phyloP scores from a whole-genome alignment of 2,329 filamentous ascomycete species.

The Fusarium subglutinans region DNA sequence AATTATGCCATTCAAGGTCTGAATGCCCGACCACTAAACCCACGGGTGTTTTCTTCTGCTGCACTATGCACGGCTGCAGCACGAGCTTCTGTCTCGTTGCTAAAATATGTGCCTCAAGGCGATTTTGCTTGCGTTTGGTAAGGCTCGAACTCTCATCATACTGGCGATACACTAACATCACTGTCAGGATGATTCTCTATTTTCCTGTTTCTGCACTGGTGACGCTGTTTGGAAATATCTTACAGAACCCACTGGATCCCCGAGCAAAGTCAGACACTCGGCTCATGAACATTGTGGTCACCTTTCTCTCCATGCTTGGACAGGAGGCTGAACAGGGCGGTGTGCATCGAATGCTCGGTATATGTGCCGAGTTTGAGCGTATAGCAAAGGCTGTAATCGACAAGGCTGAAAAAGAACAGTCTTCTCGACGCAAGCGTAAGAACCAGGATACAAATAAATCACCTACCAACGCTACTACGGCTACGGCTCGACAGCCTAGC shows the following conservation, averaged over 20 bases:
- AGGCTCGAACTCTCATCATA: conserved; percentile 47
- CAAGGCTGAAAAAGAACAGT: conserved; percentile 86
- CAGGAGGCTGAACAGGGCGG: conserved; percentile 89
- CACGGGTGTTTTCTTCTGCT: conserved; percentile 92
- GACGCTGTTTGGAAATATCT: conserved; percentile 93
- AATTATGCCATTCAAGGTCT: conserved; percentile 95
- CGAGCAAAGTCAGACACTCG: conserved; percentile 88
- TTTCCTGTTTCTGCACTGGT: conserved; percentile 96
- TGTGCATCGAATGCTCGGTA: conserved; percentile 90
- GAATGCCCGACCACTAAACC: conserved; percentile 90
- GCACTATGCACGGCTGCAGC: conserved; percentile 93
- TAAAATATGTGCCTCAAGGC: conserved; percentile 96
- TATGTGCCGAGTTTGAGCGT: conserved; percentile 96
- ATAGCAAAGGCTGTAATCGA: conserved; percentile 93
- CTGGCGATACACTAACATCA: conserved; percentile 41
- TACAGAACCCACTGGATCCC: conserved; percentile 93
- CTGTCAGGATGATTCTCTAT: conserved; percentile 82
- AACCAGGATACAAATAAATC: conserved; percentile 59
- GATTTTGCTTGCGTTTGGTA: conserved; percentile 96
- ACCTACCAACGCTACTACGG: conserved; percentile 6
- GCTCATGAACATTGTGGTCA: conserved; percentile 92
- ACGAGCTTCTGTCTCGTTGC: conserved; percentile 88
- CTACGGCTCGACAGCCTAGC: conserved; percentile 26
- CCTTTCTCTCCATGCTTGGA: conserved; percentile 88
- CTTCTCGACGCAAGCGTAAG: conserved; percentile 86